A percentile compares a stretch with the other conserved stretches of the same genome.
Evolutionary conservation across 331 rosid genomes (phyloP).

Genomic region (Malus hybrid): DNA sequence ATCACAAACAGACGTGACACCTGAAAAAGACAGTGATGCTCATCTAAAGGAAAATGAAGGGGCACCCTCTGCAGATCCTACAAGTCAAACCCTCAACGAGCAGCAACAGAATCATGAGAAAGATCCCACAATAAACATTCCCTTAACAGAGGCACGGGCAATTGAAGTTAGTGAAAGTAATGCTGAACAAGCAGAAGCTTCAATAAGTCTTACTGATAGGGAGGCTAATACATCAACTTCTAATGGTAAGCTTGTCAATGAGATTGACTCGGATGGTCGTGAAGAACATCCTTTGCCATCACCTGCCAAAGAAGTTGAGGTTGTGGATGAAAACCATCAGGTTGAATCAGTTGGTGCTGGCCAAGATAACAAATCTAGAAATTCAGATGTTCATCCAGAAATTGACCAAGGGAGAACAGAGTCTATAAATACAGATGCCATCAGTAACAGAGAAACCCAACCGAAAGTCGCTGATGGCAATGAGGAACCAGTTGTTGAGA

Average conservation of each 20-base stretch:
- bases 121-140: conserved; percentile 26
- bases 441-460: conserved; percentile 31
- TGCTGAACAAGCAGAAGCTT: conserved; percentile 26
- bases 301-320: conserved; percentile 32
- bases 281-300: conserved; percentile 31
- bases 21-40: conserved; percentile 35
- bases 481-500: conserved; percentile 28
- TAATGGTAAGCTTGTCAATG: conserved; percentile 36
- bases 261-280: conserved; percentile 30
- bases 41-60: conserved; percentile 33
- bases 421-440: conserved; percentile 28
- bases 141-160: conserved; percentile 23
- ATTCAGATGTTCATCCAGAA: conserved; percentile 27
- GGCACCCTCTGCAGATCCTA: conserved; percentile 22
- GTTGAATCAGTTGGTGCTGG: conserved; percentile 24
- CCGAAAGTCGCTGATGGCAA: conserved; percentile 33
- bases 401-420: conserved; percentile 39
- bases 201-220: conserved; percentile 21
- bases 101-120: conserved; percentile 26
- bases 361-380: conserved; percentile 32
- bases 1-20: conserved; percentile 26
- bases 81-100: conserved; percentile 27
- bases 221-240: conserved; percentile 35
- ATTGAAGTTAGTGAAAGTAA: conserved; percentile 42
- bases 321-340: conserved; percentile 28